phyloP scores from a whole-genome alignment of 495 filamentous ascomycete species.

The Xylaria acuta region DNA sequence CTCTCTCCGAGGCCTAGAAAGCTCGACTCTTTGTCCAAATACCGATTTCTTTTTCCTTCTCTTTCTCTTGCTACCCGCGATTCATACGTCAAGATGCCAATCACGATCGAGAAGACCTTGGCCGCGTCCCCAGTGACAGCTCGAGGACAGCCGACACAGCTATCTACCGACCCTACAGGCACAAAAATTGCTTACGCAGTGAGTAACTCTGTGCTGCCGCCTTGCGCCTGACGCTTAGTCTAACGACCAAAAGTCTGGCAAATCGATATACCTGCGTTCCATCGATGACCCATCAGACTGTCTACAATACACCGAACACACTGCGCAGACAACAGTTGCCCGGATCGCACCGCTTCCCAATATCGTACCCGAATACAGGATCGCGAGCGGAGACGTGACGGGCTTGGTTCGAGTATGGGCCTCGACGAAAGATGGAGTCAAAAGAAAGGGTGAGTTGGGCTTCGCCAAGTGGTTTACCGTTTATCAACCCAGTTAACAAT shows the following conservation, averaged over 20 bases:
- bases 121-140: constrained; percentile 74
- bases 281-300: constrained; percentile 85
- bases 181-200: constrained; percentile 94
- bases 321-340: constrained; percentile 84
- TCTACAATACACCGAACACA: constrained; percentile 92
- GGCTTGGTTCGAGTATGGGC: constrained; percentile 93
- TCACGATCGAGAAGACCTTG: constrained; percentile 61
- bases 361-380: constrained; percentile 77
- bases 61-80: background rate
- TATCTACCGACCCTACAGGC: constrained; percentile 89
- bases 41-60: background rate
- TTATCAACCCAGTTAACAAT: background rate
- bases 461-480: background rate
- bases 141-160: constrained; percentile 86
- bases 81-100: constrained; percentile 47
- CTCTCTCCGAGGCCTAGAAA: no score
- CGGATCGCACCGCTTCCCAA: constrained; percentile 74
- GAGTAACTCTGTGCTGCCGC: constrained; percentile 42
- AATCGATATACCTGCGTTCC: constrained; percentile 91
- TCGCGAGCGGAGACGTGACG: constrained; percentile 89
- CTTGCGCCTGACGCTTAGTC: background rate
- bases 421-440: constrained; percentile 62
- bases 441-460: constrained; percentile 61
- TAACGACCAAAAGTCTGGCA: constrained; percentile 70
- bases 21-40: background rate